Evolutionary conservation across 2,329 filamentous ascomycete genomes (phyloP).

Genomic region (Chaetomium sp.): DNA sequence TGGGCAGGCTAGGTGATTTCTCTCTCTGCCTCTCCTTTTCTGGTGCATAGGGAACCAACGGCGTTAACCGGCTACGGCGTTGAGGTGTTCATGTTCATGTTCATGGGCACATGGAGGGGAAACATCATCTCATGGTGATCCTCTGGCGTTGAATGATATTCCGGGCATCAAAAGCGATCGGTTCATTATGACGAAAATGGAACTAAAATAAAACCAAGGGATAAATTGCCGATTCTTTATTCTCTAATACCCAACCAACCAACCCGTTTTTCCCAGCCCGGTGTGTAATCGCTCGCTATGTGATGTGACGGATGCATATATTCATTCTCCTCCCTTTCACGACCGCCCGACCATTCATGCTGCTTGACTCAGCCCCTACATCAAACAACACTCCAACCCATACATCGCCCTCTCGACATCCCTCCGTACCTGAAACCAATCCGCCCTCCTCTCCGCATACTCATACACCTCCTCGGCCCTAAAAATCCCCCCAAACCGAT

Average conservation of each 20-base stretch:
- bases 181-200: background rate
- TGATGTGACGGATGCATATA: too few relatives aligned
- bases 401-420: conserved; percentile 97
- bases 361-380: conserved; percentile 48
- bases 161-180: background rate
- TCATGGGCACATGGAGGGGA: background rate
- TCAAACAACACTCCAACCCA: conserved; percentile 78
- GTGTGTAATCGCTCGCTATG: too few relatives aligned
- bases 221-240: too few relatives aligned
- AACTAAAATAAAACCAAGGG: too few relatives aligned
- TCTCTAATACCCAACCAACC: too few relatives aligned
- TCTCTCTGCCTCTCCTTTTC: background rate
- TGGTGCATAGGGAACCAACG: background rate
- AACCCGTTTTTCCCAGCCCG: too few relatives aligned
- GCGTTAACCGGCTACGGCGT: background rate
- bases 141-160: background rate
- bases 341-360: too few relatives aligned
- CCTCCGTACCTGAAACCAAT: conserved; percentile 87
- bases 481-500: conserved; percentile 87
- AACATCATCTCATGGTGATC: background rate
- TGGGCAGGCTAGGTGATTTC: conserved; percentile 39
- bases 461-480: conserved; percentile 95
- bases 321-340: background rate
- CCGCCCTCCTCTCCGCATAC: conserved; percentile 86
- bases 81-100: background rate